Percentiles rank a stretch among this genome's conserved stretches.
Conservation (phyloP, 805 yeast species). For the Candida ulmi region DNA sequence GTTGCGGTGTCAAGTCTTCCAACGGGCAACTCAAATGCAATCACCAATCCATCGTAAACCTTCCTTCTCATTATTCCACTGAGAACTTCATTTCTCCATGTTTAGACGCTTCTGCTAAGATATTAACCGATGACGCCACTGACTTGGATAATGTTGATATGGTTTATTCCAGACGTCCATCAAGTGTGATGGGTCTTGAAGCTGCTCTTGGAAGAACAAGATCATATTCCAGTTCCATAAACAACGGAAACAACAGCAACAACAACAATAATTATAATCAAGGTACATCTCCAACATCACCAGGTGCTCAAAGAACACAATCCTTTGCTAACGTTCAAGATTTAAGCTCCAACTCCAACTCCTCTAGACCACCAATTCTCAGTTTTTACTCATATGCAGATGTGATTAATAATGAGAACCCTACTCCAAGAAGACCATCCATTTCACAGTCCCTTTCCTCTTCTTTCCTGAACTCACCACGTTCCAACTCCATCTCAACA, state of each 20-base stretch:
- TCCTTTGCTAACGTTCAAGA: slow-evolving; percentile 21
- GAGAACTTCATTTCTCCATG: slow-evolving; percentile 80
- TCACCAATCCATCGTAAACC: slow-evolving; percentile 25
- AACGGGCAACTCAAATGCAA: slow-evolving; percentile 17
- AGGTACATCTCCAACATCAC: slow-evolving; percentile 11
- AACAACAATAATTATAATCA: background rate
- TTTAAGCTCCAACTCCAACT: slow-evolving; percentile 14
- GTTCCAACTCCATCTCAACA: slow-evolving; percentile 12
- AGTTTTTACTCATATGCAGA: slow-evolving; percentile 77
- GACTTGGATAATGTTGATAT: slow-evolving; percentile 68
- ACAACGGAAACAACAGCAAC: too few species aligned
- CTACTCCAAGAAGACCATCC: slow-evolving; percentile 55
- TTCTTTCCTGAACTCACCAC: slow-evolving; percentile 21
- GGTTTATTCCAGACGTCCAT: slow-evolving; percentile 56
- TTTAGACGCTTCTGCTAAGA: slow-evolving; percentile 68
- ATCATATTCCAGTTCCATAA: slow-evolving; percentile 9
- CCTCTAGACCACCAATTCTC: slow-evolving; percentile 21
- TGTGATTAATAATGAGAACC: slow-evolving; percentile 63
- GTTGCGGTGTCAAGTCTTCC: slow-evolving; percentile 20
- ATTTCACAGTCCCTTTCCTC: slow-evolving; percentile 37
- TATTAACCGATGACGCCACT: slow-evolving; percentile 48
- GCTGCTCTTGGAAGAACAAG: slow-evolving; percentile 33
- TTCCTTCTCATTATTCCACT: slow-evolving; percentile 34
- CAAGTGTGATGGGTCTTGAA: slow-evolving; percentile 43
- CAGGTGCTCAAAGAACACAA: slow-evolving; percentile 16